Evolutionary conservation across 441 rosid species (phyloP).

Genomic region (Populus hybrid): DNA sequence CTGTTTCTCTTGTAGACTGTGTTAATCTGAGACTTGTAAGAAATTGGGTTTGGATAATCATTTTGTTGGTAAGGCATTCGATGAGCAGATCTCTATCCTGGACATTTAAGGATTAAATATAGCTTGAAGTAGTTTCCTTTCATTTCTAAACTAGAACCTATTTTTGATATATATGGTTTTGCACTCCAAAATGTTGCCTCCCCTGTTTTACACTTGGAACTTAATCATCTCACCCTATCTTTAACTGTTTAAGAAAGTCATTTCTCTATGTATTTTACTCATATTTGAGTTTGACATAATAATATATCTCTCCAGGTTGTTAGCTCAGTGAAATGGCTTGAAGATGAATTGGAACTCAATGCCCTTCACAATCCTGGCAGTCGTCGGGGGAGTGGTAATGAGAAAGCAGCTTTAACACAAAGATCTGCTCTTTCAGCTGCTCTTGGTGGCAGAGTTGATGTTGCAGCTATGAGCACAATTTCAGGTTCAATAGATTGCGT

Average conservation of each 20-base stretch:
- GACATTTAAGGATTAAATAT: not conserved
- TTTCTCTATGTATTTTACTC: constrained; percentile 13
- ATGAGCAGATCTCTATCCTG: not conserved
- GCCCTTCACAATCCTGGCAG: constrained; percentile 96
- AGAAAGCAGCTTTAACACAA: constrained; percentile 88
- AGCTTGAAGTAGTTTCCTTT: not conserved
- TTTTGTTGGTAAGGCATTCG: not conserved
- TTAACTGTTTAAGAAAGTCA: constrained; percentile 4
- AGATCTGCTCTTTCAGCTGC: constrained; percentile 94
- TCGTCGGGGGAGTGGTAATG: constrained; percentile 88
- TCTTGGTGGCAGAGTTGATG: constrained; percentile 90
- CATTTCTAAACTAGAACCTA: not conserved
- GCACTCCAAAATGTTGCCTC: not conserved
- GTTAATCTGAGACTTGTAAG: not conserved
- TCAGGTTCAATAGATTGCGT: constrained; percentile 57
- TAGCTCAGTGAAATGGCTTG: constrained; percentile 99
- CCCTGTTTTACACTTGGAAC: not conserved
- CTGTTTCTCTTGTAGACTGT: not conserved
- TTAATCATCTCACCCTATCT: not conserved
- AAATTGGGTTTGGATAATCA: not conserved
- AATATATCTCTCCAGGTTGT: constrained; percentile 60
- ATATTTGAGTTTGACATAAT: constrained; percentile 13
- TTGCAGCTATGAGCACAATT: constrained; percentile 81
- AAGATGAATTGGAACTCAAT: constrained; percentile 96
- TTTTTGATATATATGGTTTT: not conserved